phyloP scores from a whole-genome alignment of 768 basidiomycete species.

The Russula abietina region DNA sequence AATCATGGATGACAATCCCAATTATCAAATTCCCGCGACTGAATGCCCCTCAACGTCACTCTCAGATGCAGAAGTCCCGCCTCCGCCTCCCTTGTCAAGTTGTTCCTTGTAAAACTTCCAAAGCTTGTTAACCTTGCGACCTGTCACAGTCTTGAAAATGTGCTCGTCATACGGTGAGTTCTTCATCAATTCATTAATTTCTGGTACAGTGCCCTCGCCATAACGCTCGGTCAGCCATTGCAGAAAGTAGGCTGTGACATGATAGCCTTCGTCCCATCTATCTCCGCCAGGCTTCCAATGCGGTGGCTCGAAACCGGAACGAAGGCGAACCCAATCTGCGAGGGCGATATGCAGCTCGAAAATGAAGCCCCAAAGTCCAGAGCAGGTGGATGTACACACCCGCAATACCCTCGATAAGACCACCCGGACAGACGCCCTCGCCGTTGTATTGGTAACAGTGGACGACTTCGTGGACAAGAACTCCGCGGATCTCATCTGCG shows the following conservation, averaged over 20 bases:
- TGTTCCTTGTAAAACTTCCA: slow-evolving; percentile 52
- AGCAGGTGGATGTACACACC: slow-evolving; percentile 37
- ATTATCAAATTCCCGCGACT: neutral
- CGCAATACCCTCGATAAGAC: slow-evolving; percentile 75
- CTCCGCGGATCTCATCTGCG: slow-evolving; percentile 59
- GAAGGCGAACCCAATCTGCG: slow-evolving; percentile 66
- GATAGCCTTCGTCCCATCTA: slow-evolving; percentile 73
- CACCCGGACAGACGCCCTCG: slow-evolving; percentile 53
- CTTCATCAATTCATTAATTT: slow-evolving; percentile 52
- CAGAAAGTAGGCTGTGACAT: slow-evolving; percentile 67
- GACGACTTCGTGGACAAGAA: slow-evolving; percentile 69
- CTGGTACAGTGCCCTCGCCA: slow-evolving; percentile 48
- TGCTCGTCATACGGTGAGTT: slow-evolving; percentile 43
- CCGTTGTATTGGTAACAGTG: slow-evolving; percentile 75
- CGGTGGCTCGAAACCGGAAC: slow-evolving; percentile 52
- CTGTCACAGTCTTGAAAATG: slow-evolving; percentile 50
- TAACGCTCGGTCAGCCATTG: slow-evolving; percentile 55
- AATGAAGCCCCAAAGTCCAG: neutral
- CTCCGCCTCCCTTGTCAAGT: slow-evolving; percentile 28
- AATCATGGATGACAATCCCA: neutral
- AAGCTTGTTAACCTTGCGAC: slow-evolving; percentile 46
- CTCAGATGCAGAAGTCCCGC: neutral
- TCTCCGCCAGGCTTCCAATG: slow-evolving; percentile 56
- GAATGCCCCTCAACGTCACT: neutral
- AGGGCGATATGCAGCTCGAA: neutral